Percentiles rank a stretch among this genome's conserved stretches.
phyloP scores from a whole-genome alignment of 2,329 filamentous ascomycete species.

The Mycosphaerella sp. region DNA sequence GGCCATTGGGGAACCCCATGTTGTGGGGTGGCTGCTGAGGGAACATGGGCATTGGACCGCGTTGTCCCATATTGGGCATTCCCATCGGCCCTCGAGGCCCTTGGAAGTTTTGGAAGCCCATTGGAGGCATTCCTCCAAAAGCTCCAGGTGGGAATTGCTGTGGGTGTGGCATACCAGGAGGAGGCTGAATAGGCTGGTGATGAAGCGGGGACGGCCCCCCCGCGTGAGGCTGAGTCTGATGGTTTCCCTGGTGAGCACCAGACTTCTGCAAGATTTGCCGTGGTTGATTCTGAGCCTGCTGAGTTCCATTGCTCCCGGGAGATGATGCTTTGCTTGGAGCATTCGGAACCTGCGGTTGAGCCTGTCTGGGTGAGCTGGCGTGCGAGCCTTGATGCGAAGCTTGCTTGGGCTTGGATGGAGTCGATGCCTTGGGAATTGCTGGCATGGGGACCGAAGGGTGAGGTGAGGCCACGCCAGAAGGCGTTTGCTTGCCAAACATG shows the following conservation, averaged over 20 bases:
- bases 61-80: slow-evolving; percentile 47
- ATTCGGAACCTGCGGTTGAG: slow-evolving; percentile 44
- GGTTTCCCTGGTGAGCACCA: slow-evolving; percentile 49
- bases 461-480: slow-evolving; percentile 61
- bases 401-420: slow-evolving; percentile 69
- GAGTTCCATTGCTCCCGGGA: slow-evolving; percentile 53
- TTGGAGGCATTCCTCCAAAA: slow-evolving; percentile 42
- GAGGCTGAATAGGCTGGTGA: slow-evolving; percentile 54
- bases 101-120: slow-evolving; percentile 53
- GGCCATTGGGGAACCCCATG: slow-evolving; percentile 39
- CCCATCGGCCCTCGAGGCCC: slow-evolving; percentile 48
- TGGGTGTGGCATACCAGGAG: slow-evolving; percentile 50
- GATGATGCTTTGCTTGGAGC: slow-evolving; percentile 50
- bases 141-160: slow-evolving; percentile 35
- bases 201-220: slow-evolving; percentile 36
- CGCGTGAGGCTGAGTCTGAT: slow-evolving; percentile 35
- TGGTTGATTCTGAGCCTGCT: slow-evolving; percentile 59
- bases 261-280: slow-evolving; percentile 58
- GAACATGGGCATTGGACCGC: slow-evolving; percentile 50
- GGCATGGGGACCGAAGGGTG: slow-evolving; percentile 74
- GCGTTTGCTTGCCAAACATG: slow-evolving; percentile 48
- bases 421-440: slow-evolving; percentile 72
- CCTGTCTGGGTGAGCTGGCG: slow-evolving; percentile 61
- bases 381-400: slow-evolving; percentile 71
- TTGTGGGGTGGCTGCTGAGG: slow-evolving; percentile 46